Conservation (phyloP, 2,329 filamentous ascomycete genomes). For the Purpureocillium takamizusanense region DNA sequence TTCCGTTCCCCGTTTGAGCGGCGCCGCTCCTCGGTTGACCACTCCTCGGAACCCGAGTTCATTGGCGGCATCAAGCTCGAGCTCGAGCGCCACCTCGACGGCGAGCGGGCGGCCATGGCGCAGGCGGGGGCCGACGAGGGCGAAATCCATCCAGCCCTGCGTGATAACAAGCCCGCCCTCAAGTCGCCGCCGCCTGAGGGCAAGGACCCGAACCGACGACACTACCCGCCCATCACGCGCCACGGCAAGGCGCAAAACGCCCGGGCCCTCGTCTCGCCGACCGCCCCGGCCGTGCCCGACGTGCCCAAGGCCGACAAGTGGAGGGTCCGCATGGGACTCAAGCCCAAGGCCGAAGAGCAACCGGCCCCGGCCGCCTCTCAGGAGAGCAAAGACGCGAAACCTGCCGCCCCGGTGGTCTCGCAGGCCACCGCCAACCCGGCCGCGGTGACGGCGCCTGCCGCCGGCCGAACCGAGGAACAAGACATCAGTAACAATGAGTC, state of each 20-base stretch:
- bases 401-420: too few relatives aligned
- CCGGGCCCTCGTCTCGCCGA: constrained; percentile 17
- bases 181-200: constrained; percentile 15
- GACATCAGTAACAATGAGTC: constrained; percentile 4
- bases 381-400: not conserved
- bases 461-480: not conserved
- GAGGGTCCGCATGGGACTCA: constrained; percentile 18
- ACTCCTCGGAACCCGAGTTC: constrained; percentile 23
- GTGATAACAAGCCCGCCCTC: constrained; percentile 14
- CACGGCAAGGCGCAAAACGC: constrained; percentile 17
- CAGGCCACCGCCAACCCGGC: too few relatives aligned
- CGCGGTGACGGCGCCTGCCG: too few relatives aligned
- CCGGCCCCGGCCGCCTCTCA: not conserved
- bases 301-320: constrained; percentile 22
- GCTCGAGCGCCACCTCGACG: constrained; percentile 24
- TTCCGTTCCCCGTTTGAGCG: constrained; percentile 25
- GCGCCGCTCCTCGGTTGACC: constrained; percentile 22
- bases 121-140: constrained; percentile 15
- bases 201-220: constrained; percentile 15
- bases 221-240: constrained; percentile 28
- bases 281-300: constrained; percentile 18
- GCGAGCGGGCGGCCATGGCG: constrained; percentile 17
- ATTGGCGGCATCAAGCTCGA: constrained; percentile 33
- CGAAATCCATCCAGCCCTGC: constrained; percentile 24
- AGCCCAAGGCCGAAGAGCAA: constrained; percentile 3